Percentiles rank a stretch among this genome's conserved stretches.
Conservation (phyloP, 495 filamentous ascomycete species). For the Geopyxis carbonaria region DNA sequence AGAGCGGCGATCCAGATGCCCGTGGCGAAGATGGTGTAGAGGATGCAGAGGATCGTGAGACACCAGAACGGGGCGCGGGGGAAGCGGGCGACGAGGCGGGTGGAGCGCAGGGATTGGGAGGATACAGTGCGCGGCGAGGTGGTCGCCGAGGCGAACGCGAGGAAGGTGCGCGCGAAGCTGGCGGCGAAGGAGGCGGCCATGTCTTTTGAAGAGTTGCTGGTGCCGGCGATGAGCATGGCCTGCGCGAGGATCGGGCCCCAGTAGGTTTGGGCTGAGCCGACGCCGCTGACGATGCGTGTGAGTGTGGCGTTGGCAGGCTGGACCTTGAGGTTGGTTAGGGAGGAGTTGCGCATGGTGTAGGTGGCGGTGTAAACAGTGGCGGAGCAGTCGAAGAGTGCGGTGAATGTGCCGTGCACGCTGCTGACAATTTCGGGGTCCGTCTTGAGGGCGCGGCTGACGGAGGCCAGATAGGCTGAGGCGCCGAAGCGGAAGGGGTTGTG, state of each 20-base stretch:
- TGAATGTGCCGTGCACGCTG: too few relatives aligned
- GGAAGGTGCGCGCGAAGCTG: background rate
- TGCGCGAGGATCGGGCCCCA: background rate
- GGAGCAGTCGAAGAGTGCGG: too few relatives aligned
- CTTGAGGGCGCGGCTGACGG: too few relatives aligned
- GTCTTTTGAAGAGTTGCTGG: background rate
- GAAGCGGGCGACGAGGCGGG: background rate
- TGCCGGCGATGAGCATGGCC: background rate
- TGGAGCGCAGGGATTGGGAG: background rate
- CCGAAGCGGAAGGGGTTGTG: too few relatives aligned
- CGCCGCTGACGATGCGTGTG: too few relatives aligned
- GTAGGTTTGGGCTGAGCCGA: too few relatives aligned
- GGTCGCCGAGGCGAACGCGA: background rate
- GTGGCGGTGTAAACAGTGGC: too few relatives aligned
- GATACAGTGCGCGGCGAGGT: background rate
- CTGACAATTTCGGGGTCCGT: too few relatives aligned
- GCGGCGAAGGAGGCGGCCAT: background rate
- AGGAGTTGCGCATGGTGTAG: too few relatives aligned
- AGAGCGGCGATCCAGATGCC: background rate
- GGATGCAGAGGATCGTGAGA: background rate
- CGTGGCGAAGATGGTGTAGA: background rate
- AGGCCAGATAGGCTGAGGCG: too few relatives aligned
- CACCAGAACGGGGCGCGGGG: background rate
- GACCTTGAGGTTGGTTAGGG: too few relatives aligned
- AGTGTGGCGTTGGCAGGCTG: too few relatives aligned